These are phyloP conservation scores for Boletus rex-veris DNA, from an alignment of 768 basidiomycete genomes.

Conservation along the genomic window DNA sequence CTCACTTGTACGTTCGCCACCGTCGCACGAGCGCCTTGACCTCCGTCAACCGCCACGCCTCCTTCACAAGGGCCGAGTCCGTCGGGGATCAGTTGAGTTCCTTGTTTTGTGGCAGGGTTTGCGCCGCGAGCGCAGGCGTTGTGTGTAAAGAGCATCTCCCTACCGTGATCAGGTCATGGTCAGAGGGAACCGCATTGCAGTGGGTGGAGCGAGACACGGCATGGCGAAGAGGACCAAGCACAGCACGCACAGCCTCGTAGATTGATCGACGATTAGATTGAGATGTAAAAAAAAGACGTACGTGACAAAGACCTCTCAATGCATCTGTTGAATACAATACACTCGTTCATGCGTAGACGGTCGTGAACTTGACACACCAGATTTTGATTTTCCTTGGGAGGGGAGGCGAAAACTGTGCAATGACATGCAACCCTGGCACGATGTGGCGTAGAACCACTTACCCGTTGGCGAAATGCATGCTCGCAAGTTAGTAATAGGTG, in stretches of 20 bases:
- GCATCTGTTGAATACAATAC: constrained; percentile 63
- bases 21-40: constrained; percentile 40
- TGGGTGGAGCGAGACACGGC: constrained; percentile 1
- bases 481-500: constrained; percentile 50
- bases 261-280: constrained; percentile 16
- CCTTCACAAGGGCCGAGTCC: constrained; percentile 36
- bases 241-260: background rate
- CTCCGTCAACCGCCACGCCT: constrained; percentile 50
- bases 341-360: constrained; percentile 51
- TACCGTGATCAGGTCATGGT: constrained; percentile 58
- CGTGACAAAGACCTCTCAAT: constrained; percentile 50
- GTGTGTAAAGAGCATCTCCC: constrained; percentile 63
- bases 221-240: background rate
- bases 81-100: constrained; percentile 52
- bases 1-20: constrained; percentile 47
- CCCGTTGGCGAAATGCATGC: constrained; percentile 59
- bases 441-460: constrained; percentile 24
- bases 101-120: constrained; percentile 54
- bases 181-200: constrained; percentile 28
- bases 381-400: background rate
- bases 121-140: constrained; percentile 48
- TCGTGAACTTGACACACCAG: background rate
- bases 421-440: background rate
- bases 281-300: constrained; percentile 30
- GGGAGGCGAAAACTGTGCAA: constrained; percentile 3